phyloP scores from a whole-genome alignment of 1,284 basidiomycete genomes.

The Erythrobasidium hasegawianum region DNA sequence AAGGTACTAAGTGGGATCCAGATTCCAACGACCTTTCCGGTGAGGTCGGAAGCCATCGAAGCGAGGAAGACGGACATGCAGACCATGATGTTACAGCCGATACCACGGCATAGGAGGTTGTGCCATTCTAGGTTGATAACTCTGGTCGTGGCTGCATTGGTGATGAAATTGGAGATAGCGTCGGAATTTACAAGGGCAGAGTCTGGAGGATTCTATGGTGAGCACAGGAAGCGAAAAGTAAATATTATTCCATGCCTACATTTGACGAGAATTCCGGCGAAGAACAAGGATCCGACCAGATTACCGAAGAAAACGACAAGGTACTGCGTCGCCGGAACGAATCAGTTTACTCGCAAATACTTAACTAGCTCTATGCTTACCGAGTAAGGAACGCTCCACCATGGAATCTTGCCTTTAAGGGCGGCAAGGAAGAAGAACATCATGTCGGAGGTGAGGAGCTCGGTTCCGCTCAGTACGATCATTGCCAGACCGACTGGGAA shows the following conservation, averaged over 20 bases:
- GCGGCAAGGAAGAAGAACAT: constrained; percentile 37
- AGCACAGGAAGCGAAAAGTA: not conserved
- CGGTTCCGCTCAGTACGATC: constrained; percentile 35
- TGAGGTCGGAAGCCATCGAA: constrained; percentile 45
- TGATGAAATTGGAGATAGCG: constrained; percentile 41
- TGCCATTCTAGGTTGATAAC: constrained; percentile 38
- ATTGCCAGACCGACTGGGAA: constrained; percentile 36
- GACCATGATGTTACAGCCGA: constrained; percentile 51
- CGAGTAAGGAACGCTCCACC: constrained; percentile 26
- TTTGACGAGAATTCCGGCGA: constrained; percentile 46
- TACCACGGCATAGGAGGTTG: constrained; percentile 46
- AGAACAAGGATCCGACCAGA: constrained; percentile 47
- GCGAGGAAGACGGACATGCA: constrained; percentile 49
- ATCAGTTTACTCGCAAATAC: too few species aligned
- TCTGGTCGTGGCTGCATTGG: constrained; percentile 6
- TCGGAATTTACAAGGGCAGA: constrained; percentile 36
- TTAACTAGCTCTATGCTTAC: not conserved
- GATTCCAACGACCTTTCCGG: constrained; percentile 47
- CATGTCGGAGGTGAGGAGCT: constrained; percentile 37
- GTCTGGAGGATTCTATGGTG: constrained; percentile 38
- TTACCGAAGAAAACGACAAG: constrained; percentile 49
- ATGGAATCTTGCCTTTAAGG: constrained; percentile 29
- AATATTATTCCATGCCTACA: constrained; percentile 21
- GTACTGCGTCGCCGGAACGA: too few species aligned
- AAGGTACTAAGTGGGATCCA: constrained; percentile 49